Percentiles rank a stretch among this genome's conserved stretches.
Conservation (phyloP, 805 yeast species). For the Saccharomycopsis microspora region DNA sequence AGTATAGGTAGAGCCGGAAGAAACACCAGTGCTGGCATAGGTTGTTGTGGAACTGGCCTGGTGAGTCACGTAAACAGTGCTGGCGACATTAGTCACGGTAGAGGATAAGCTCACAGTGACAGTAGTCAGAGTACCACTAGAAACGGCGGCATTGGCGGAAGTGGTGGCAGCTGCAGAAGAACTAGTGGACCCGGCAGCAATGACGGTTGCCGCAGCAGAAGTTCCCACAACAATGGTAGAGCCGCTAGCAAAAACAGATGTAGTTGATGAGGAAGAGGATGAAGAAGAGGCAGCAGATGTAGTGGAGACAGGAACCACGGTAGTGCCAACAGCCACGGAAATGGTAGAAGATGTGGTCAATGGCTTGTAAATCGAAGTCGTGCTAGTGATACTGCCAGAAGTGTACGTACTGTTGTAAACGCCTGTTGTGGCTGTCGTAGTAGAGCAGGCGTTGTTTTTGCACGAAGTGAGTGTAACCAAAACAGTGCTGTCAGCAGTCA, state of each 20-base stretch:
- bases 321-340: constrained; percentile 1
- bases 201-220: constrained; percentile 1
- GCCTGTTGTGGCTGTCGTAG: constrained; percentile 5
- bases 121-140: background rate
- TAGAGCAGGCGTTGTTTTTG: constrained; percentile 15
- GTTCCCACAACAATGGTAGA: constrained; percentile 3
- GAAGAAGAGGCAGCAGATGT: constrained; percentile 16
- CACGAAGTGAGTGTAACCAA: constrained; percentile 5
- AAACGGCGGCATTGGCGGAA: background rate
- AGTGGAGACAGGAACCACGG: constrained; percentile 11
- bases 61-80: too few species aligned
- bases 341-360: constrained; percentile 6
- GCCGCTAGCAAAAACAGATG: background rate
- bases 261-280: constrained; percentile 1
- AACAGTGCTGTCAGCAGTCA: constrained; percentile 2
- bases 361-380: constrained; percentile 19
- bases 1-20: background rate
- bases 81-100: background rate
- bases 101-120: background rate
- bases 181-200: background rate
- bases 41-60: background rate
- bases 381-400: constrained; percentile 15
- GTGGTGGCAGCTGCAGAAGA: constrained; percentile 3
- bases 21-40: constrained; percentile 1
- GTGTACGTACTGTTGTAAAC: constrained; percentile 17